These are phyloP conservation scores for Zalaria sp. DNA, from an alignment of 2,329 filamentous ascomycete genomes.

Conservation along the genomic window DNA sequence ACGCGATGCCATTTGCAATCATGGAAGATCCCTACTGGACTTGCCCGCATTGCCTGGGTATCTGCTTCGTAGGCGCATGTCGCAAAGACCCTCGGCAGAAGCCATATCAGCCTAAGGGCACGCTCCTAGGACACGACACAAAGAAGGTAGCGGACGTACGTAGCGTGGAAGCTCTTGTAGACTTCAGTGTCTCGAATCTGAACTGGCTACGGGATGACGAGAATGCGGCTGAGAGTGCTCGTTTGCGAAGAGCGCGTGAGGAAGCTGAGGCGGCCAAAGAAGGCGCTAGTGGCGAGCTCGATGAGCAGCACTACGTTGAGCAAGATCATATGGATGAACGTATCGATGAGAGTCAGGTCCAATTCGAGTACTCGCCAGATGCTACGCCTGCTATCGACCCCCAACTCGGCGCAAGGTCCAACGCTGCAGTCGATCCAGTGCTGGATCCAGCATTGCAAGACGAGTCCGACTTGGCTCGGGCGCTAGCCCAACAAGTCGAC, in stretches of 20 bases:
- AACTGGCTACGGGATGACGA: constrained; percentile 55
- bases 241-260: constrained; percentile 28
- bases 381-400: constrained; percentile 19
- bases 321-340: constrained; percentile 6
- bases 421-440: not conserved
- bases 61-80: constrained; percentile 79
- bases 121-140: constrained; percentile 81
- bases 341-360: constrained; percentile 20
- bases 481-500: constrained; percentile 4
- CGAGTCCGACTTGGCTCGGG: too few relatives aligned
- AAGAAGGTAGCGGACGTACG: constrained; percentile 78
- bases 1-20: constrained; percentile 69
- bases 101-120: constrained; percentile 77
- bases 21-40: constrained; percentile 75
- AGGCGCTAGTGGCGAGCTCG: constrained; percentile 30
- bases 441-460: constrained; percentile 9
- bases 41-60: constrained; percentile 72
- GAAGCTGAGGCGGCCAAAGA: constrained; percentile 40
- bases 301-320: constrained; percentile 29
- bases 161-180: constrained; percentile 79
- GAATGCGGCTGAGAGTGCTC: constrained; percentile 25
- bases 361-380: constrained; percentile 28
- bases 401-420: constrained; percentile 9
- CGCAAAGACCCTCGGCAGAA: constrained; percentile 52
- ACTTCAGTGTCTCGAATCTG: constrained; percentile 81